Conservation (phyloP, 306 rosid species). For the Sesbania bispinosa region DNA sequence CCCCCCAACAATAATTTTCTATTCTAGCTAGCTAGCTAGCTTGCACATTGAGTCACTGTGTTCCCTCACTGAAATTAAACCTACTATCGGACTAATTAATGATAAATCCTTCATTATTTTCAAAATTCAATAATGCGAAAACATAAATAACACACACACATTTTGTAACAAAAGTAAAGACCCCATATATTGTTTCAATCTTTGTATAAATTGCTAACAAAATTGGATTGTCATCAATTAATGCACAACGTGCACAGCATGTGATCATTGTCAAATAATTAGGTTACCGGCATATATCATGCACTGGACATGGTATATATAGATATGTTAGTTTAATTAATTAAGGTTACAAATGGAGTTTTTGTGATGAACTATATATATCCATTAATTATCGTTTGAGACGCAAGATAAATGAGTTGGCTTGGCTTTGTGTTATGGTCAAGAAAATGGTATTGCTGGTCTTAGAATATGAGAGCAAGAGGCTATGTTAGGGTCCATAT, state of each 20-base stretch:
- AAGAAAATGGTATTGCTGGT: neutral
- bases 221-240: neutral
- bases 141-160: no score
- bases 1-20: no score
- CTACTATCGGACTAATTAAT: no score
- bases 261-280: slow-evolving; percentile 8
- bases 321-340: neutral
- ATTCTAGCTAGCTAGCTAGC: no score
- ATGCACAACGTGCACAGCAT: slow-evolving; percentile 23
- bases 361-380: slow-evolving; percentile 3
- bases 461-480: slow-evolving; percentile 16
- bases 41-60: no score
- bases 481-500: slow-evolving; percentile 22
- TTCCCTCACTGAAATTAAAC: no score
- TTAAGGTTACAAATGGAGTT: neutral
- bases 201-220: no score
- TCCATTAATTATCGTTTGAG: neutral
- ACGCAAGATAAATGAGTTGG: slow-evolving; percentile 32
- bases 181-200: no score
- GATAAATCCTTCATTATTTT: neutral
- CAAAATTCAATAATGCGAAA: neutral
- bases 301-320: neutral
- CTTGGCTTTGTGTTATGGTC: slow-evolving; percentile 14
- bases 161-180: no score
- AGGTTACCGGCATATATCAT: no score